Percentiles rank a stretch among this genome's conserved stretches.
Evolutionary conservation across 257 asterid species (phyloP).

Genomic region (Ballota nigra): DNA sequence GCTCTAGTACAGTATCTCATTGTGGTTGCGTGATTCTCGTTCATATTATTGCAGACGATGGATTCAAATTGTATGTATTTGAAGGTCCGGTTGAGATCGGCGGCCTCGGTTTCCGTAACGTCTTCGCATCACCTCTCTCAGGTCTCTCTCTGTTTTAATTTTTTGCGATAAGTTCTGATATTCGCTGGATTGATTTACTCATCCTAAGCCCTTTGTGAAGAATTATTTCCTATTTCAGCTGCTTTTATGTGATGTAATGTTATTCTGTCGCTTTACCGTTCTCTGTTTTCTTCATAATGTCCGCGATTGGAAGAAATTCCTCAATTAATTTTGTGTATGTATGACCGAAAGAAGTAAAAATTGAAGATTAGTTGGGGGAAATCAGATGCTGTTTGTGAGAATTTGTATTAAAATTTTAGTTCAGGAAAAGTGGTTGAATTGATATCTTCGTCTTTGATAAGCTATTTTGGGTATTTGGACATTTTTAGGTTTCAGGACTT

Average conservation of each 20-base stretch:
- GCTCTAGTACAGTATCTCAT: neutral
- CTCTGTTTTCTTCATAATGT: neutral
- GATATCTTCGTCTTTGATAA: neutral
- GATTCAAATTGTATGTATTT: neutral
- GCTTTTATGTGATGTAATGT: neutral
- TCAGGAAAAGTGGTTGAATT: neutral
- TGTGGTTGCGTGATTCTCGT: neutral
- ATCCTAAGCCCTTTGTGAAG: neutral
- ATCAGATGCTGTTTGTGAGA: neutral
- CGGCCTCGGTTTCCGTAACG: slow-evolving; percentile 32
- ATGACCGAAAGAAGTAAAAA: neutral
- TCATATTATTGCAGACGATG: neutral
- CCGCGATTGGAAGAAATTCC: neutral
- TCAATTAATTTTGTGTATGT: slow-evolving; percentile 1
- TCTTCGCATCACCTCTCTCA: slow-evolving; percentile 33
- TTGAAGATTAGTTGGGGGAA: neutral
- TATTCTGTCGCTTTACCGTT: neutral
- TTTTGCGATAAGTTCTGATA: neutral
- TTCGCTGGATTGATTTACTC: no score
- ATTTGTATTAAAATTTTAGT: neutral
- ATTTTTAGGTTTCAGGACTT: neutral
- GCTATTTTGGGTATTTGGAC: neutral
- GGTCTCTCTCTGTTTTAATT: slow-evolving; percentile 28
- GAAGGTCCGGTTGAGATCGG: slow-evolving; percentile 17
- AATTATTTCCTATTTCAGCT: neutral